Conservation (phyloP, 179 eudicot genomes). For the Heliamphora pulchella region DNA sequence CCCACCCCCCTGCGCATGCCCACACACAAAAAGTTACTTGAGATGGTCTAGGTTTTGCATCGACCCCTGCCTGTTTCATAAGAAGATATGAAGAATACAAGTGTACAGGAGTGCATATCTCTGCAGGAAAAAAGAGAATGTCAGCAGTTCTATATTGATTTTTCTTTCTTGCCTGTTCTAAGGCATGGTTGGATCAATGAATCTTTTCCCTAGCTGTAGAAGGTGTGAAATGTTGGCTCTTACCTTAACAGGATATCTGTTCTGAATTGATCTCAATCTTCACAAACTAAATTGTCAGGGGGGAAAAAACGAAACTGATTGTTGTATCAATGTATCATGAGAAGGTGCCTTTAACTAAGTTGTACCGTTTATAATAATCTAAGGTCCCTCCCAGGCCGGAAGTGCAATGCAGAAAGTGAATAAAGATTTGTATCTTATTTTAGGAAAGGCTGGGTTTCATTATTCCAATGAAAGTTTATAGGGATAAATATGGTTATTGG, state of each 20-base stretch:
- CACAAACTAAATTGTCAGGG: background rate
- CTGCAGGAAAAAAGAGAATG: background rate
- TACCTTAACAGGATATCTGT: background rate
- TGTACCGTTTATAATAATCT: background rate
- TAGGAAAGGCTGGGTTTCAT: background rate
- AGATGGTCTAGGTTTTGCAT: background rate
- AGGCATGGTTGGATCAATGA: background rate
- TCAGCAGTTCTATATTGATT: background rate
- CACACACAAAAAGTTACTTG: background rate
- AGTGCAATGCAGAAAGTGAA: background rate
- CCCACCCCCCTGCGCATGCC: background rate
- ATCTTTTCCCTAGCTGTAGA: background rate
- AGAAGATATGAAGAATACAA: background rate
- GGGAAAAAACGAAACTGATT: background rate
- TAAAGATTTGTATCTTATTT: background rate
- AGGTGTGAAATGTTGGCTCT: background rate
- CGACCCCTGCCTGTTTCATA: background rate
- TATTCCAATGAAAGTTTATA: background rate
- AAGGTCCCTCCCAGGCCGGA: background rate
- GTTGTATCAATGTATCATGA: background rate
- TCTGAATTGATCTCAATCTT: background rate
- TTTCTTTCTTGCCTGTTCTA: background rate
- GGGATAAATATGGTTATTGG: background rate
- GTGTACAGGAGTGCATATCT: background rate
- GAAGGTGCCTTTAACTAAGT: background rate